A percentile compares a stretch with the other conserved stretches of the same genome.
Conservation (phyloP, 768 basidiomycete species). For the Strobilomyces echinocephalus region DNA sequence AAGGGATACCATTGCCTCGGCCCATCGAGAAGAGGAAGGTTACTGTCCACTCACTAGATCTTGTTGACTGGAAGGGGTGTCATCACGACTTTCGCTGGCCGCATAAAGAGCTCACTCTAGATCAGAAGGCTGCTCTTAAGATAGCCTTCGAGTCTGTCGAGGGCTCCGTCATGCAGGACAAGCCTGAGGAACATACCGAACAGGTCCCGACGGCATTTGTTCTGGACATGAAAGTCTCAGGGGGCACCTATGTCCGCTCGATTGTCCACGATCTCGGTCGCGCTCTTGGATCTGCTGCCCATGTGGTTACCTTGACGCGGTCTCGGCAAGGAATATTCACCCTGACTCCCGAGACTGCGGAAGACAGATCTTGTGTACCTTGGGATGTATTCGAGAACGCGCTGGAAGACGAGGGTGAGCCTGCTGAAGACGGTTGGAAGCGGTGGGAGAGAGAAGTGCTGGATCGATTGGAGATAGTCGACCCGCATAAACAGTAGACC, state of each 20-base stretch:
- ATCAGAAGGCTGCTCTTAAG: conserved; percentile 67
- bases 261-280: conserved; percentile 91
- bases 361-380: conserved; percentile 60
- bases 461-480: conserved; percentile 57
- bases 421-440: conserved; percentile 61
- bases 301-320: conserved; percentile 87
- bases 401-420: conserved; percentile 44
- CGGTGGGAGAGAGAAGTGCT: conserved; percentile 84
- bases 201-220: conserved; percentile 70
- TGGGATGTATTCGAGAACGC: conserved; percentile 74
- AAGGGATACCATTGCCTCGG: conserved; percentile 85
- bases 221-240: conserved; percentile 88
- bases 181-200: conserved; percentile 31
- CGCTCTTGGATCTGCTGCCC: conserved; percentile 80
- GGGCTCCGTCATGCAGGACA: conserved; percentile 33
- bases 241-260: conserved; percentile 95
- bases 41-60: conserved; percentile 74
- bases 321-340: conserved; percentile 85
- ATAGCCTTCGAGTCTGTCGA: conserved; percentile 54
- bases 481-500: conserved; percentile 19
- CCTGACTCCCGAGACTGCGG: conserved; percentile 44
- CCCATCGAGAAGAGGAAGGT: conserved; percentile 87
- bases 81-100: conserved; percentile 81
- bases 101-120: conserved; percentile 56
- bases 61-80: conserved; percentile 71